Conservation (phyloP, 441 rosid species). For the Erodium texanum region DNA sequence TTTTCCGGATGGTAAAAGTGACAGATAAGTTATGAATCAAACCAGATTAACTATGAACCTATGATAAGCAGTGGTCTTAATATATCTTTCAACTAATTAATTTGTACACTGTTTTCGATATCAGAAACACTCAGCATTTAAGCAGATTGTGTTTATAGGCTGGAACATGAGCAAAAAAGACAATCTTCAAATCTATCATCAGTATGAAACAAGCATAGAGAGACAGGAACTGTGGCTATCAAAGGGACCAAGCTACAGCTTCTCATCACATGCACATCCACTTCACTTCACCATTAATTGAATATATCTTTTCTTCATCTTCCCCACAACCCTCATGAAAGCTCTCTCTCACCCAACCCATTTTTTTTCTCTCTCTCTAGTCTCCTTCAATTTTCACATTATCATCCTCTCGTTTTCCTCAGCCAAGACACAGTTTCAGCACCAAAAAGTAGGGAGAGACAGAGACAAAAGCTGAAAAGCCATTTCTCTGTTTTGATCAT, state of each 20-base stretch:
- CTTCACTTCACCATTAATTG: constrained; percentile 2
- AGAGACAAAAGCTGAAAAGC: not conserved
- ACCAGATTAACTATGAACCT: too few relatives aligned
- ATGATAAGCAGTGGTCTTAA: too few relatives aligned
- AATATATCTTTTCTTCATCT: not conserved
- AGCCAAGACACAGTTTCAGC: not conserved
- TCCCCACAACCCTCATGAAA: not conserved
- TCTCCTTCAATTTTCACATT: not conserved
- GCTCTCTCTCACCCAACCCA: not conserved
- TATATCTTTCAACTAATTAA: too few relatives aligned
- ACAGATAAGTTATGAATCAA: too few relatives aligned
- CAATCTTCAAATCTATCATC: not conserved
- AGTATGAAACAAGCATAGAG: not conserved
- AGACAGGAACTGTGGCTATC: not conserved
- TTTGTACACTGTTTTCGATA: too few relatives aligned
- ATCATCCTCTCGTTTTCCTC: not conserved
- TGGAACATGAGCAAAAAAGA: not conserved
- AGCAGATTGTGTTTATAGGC: not conserved
- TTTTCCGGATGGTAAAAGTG: too few relatives aligned
- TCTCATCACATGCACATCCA: not conserved
- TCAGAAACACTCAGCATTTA: too few relatives aligned
- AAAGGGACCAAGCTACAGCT: not conserved
- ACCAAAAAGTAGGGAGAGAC: not conserved
- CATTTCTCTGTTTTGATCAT: not conserved
- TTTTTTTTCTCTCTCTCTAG: too few relatives aligned